phyloP scores from a whole-genome alignment of 768 basidiomycete genomes.

The Mycena vitilis region DNA sequence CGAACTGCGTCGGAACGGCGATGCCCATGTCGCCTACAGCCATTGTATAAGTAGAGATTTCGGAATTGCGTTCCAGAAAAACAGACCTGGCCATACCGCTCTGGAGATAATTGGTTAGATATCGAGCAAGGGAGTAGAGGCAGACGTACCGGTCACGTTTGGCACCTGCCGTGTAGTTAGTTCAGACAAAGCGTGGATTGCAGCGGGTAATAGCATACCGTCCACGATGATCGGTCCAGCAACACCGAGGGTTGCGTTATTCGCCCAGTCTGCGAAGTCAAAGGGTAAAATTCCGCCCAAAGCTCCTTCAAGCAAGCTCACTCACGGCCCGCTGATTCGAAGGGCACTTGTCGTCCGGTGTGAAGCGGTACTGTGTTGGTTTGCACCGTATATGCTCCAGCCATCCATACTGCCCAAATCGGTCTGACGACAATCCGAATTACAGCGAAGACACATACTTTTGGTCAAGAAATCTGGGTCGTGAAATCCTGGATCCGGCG shows the following conservation, averaged over 20 bases:
- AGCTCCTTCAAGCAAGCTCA: no score
- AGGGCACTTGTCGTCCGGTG: constrained; percentile 62
- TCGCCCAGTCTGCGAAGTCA: constrained; percentile 59
- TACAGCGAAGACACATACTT: constrained; percentile 38
- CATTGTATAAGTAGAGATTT: neutral
- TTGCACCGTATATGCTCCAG: constrained; percentile 72
- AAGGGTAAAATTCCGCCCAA: no score
- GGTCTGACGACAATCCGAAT: neutral
- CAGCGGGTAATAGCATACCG: constrained; percentile 35
- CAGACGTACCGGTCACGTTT: constrained; percentile 63
- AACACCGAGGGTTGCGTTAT: constrained; percentile 65
- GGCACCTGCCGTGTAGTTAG: constrained; percentile 46
- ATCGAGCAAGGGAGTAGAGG: neutral
- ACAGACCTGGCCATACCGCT: constrained; percentile 73
- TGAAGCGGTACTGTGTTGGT: constrained; percentile 64
- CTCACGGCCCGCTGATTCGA: constrained; percentile 57
- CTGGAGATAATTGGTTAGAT: constrained; percentile 39
- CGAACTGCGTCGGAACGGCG: constrained; percentile 69
- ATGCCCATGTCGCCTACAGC: constrained; percentile 69
- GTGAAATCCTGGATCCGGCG: constrained; percentile 55
- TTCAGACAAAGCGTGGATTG: neutral
- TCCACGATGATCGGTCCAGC: constrained; percentile 73
- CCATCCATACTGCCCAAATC: constrained; percentile 61
- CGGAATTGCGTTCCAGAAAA: no score
- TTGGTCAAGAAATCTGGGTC: constrained; percentile 65